A percentile compares a stretch with the other conserved stretches of the same genome.
phyloP scores from a whole-genome alignment of 2,329 filamentous ascomycete species.

The Verticillium alfalfae region DNA sequence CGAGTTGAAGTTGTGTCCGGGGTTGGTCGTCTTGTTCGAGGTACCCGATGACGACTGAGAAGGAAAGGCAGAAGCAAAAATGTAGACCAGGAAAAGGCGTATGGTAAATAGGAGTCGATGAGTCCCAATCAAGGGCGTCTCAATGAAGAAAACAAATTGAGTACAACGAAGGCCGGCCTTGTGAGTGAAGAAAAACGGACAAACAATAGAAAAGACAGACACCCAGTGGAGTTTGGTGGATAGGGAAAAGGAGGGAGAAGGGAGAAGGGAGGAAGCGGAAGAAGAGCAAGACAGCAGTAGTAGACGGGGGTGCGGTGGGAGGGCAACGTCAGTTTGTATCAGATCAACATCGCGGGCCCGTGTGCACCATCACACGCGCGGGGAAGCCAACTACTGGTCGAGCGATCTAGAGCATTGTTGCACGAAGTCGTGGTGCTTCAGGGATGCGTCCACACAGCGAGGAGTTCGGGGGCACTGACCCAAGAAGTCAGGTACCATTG shows the following conservation, averaged over 20 bases:
- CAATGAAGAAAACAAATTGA: neutral
- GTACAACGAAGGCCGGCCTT: slow-evolving; percentile 12
- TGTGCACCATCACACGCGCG: neutral
- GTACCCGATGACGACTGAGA: neutral
- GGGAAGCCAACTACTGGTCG: neutral
- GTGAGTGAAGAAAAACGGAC: slow-evolving; percentile 4
- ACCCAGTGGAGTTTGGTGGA: slow-evolving; percentile 1
- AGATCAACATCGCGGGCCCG: slow-evolving; percentile 2
- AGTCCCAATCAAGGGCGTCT: neutral
- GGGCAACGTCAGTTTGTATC: slow-evolving; percentile 12
- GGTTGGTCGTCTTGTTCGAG: neutral
- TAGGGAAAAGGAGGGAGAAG: neutral
- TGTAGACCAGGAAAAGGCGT: slow-evolving; percentile 1
- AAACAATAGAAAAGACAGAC: slow-evolving; percentile 8
- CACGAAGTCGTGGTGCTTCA: neutral
- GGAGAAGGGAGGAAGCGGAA: slow-evolving; percentile 6
- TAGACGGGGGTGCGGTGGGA: slow-evolving; percentile 6
- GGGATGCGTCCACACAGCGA: slow-evolving; percentile 1
- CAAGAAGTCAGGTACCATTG: neutral
- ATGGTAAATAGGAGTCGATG: slow-evolving; percentile 4
- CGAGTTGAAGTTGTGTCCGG: neutral
- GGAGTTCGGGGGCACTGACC: slow-evolving; percentile 1
- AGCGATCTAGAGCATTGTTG: neutral
- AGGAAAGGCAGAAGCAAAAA: neutral
- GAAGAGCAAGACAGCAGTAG: slow-evolving; percentile 1